These are phyloP conservation scores for Basipetospora sp. DNA, from an alignment of 2,329 filamentous ascomycete genomes.

Conservation along the genomic window DNA sequence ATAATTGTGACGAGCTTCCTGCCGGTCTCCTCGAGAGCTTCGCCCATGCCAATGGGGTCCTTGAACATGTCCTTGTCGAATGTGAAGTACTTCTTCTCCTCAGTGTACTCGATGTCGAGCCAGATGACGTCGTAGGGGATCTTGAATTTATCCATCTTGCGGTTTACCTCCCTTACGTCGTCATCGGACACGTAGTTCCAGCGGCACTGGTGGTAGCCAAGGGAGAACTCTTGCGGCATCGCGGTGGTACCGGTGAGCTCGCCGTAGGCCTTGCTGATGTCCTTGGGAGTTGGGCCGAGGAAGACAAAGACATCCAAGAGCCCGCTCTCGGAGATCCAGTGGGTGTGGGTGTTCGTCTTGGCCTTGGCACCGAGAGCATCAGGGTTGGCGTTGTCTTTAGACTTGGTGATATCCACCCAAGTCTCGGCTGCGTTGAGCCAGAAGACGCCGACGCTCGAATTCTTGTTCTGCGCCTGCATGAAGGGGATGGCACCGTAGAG, in stretches of 20 bases:
- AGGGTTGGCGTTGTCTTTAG: slow-evolving; percentile 58
- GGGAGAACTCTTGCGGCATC: slow-evolving; percentile 79
- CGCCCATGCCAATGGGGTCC: slow-evolving; percentile 72
- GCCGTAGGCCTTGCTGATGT: slow-evolving; percentile 67
- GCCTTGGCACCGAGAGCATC: slow-evolving; percentile 55
- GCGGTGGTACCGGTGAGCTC: slow-evolving; percentile 85
- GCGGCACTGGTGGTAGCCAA: slow-evolving; percentile 92
- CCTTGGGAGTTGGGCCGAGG: slow-evolving; percentile 71
- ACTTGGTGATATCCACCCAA: slow-evolving; percentile 88
- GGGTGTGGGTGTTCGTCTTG: slow-evolving; percentile 68
- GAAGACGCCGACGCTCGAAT: slow-evolving; percentile 87
- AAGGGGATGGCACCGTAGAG: slow-evolving; percentile 94
- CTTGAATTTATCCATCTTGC: slow-evolving; percentile 85
- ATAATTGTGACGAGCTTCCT: slow-evolving; percentile 90
- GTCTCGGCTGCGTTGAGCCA: slow-evolving; percentile 97
- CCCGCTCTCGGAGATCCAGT: slow-evolving; percentile 92
- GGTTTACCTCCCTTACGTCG: slow-evolving; percentile 90
- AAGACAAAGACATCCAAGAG: slow-evolving; percentile 88
- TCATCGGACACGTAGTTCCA: slow-evolving; percentile 99
- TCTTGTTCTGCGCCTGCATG: slow-evolving; percentile 92
- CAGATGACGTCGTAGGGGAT: slow-evolving; percentile 98
- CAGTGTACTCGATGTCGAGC: slow-evolving; percentile 95
- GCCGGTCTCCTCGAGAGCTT: slow-evolving; percentile 71
- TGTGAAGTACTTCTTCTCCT: slow-evolving; percentile 95
- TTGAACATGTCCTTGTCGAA: slow-evolving; percentile 84